A percentile compares a stretch with the other conserved stretches of the same genome.
These are phyloP conservation scores for Zymoseptoria tritici DNA, from an alignment of 2,329 filamentous ascomycete genomes.

Conservation along the genomic window DNA sequence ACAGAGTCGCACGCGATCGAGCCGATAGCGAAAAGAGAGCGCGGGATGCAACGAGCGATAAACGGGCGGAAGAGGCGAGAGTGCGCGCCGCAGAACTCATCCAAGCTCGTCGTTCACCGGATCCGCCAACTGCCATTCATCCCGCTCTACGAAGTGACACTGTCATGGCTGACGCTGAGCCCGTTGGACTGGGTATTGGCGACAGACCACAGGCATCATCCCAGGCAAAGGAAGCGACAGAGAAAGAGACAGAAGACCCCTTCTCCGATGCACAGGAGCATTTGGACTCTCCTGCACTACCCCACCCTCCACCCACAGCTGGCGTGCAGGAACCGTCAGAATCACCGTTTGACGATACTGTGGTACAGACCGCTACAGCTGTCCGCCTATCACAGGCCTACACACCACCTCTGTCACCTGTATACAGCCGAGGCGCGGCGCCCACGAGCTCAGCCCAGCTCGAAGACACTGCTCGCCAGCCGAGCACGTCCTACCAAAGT, in stretches of 20 bases:
- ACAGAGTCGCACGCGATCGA: conserved; percentile 56
- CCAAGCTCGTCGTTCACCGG: conserved; percentile 16
- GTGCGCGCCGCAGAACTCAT: conserved; percentile 21
- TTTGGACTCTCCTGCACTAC: background rate
- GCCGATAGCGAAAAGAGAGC: conserved; percentile 23
- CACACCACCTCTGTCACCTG: conserved; percentile 33
- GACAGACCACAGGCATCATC: conserved; percentile 3
- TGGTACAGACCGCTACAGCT: conserved; percentile 43
- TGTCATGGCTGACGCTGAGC: conserved; percentile 11
- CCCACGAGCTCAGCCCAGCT: conserved; percentile 11
- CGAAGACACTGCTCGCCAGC: conserved; percentile 11
- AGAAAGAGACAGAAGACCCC: background rate
- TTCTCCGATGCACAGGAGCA: background rate
- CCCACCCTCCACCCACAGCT: background rate
- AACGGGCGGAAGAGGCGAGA: conserved; percentile 25
- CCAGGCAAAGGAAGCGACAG: background rate
- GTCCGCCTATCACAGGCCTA: conserved; percentile 43
- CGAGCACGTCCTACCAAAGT: conserved; percentile 10
- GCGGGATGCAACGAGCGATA: conserved; percentile 49
- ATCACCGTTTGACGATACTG: conserved; percentile 39
- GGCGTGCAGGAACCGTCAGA: conserved; percentile 29
- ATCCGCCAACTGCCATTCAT: conserved; percentile 27
- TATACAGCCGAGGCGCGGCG: conserved; percentile 10
- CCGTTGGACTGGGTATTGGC: conserved; percentile 26
- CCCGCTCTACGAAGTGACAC: conserved; percentile 26